Percentiles rank a stretch among this genome's conserved stretches.
phyloP scores from a whole-genome alignment of 2,329 filamentous ascomycete species.

The Cadophora sp. region DNA sequence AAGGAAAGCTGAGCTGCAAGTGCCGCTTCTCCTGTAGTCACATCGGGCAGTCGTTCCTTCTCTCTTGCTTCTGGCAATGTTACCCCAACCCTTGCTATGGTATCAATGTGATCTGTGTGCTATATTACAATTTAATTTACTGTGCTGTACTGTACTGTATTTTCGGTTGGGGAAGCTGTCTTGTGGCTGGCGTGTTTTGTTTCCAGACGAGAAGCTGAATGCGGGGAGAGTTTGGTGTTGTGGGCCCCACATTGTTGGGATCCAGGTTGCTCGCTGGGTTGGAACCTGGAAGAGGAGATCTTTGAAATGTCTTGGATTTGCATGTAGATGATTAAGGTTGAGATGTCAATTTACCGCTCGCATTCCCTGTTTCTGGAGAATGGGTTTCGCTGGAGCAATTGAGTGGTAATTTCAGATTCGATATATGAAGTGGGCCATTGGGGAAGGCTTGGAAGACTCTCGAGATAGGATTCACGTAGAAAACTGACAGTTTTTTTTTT shows the following conservation, averaged over 20 bases:
- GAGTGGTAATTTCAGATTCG: neutral
- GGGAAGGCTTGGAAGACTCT: neutral
- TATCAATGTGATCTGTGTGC: neutral
- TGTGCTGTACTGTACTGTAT: no score
- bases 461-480: no score
- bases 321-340: neutral
- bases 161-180: neutral
- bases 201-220: neutral
- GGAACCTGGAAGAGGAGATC: no score
- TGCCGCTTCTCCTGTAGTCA: neutral
- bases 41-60: neutral
- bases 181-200: no score
- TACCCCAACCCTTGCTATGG: slow-evolving; percentile 4
- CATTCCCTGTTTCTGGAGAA: neutral
- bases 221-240: neutral
- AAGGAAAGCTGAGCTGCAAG: no score
- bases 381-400: neutral
- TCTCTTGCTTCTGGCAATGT: neutral
- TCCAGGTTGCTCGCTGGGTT: neutral
- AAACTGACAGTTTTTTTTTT: no score
- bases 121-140: no score
- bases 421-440: neutral
- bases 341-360: neutral
- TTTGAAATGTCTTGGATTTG: no score
- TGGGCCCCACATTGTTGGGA: neutral